Conservation (phyloP, 1,139 yeast species). For the Pichia sp. region DNA sequence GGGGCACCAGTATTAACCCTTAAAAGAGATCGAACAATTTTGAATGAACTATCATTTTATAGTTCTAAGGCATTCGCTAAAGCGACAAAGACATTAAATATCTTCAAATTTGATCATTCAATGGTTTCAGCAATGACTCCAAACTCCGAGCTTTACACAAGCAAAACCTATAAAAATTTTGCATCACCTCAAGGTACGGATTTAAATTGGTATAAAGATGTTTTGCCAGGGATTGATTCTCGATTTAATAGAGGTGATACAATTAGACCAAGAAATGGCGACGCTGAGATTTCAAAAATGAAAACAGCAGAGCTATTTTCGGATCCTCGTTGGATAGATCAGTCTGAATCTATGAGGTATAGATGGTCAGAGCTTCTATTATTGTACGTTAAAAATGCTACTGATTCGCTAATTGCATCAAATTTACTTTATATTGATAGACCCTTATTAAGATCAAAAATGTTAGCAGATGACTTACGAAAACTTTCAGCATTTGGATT, state of each 20-base stretch:
- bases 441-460: neutral
- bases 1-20: neutral
- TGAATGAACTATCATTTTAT: neutral
- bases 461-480: constrained; percentile 3
- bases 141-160: constrained; percentile 9
- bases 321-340: neutral
- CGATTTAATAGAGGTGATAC: neutral
- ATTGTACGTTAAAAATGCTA: neutral
- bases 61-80: neutral
- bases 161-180: neutral
- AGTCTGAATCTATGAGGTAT: neutral
- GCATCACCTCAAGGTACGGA: neutral
- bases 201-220: constrained; percentile 9
- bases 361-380: constrained; percentile 7
- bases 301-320: neutral
- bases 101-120: constrained; percentile 11
- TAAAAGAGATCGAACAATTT: neutral
- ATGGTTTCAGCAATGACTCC: constrained; percentile 3
- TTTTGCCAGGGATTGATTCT: constrained; percentile 5
- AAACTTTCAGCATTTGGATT: neutral
- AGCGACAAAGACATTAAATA: constrained; percentile 1
- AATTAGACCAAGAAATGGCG: no score
- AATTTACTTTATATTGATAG: constrained; percentile 10
- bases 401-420: neutral
- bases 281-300: neutral